These are phyloP conservation scores for Potentilla sterilis DNA, from an alignment of 306 rosid species.

Conservation along the genomic window DNA sequence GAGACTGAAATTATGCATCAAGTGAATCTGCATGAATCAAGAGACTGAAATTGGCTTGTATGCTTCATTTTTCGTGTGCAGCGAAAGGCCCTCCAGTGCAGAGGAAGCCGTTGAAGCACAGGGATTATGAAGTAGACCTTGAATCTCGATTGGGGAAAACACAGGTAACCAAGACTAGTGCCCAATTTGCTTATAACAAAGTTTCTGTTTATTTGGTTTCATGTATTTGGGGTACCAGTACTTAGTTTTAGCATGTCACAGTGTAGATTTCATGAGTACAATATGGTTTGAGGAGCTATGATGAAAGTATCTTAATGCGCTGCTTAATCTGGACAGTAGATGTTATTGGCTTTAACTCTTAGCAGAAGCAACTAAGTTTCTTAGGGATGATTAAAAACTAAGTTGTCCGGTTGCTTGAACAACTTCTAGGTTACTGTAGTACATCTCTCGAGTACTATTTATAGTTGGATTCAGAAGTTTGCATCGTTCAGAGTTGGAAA, in stretches of 20 bases:
- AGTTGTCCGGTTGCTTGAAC: not conserved
- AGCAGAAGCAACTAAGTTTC: too few species aligned
- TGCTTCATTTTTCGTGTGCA: conserved; percentile 21
- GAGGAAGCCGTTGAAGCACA: conserved; percentile 91
- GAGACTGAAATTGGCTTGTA: not conserved
- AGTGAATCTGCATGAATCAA: too few species aligned
- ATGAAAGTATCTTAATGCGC: too few species aligned
- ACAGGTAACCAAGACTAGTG: conserved; percentile 41
- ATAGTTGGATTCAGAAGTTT: not conserved
- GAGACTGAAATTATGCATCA: too few species aligned
- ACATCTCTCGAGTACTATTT: not conserved
- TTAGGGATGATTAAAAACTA: not conserved
- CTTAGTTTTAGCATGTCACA: too few species aligned
- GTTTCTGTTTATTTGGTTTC: too few species aligned
- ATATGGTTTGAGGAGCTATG: too few species aligned
- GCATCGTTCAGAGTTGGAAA: not conserved
- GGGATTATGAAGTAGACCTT: conserved; percentile 97
- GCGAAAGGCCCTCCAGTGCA: conserved; percentile 83
- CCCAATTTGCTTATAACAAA: not conserved
- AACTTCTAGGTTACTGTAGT: not conserved
- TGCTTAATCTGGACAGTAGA: too few species aligned
- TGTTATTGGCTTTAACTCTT: too few species aligned
- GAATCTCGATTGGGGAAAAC: conserved; percentile 95
- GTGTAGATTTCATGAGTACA: too few species aligned
- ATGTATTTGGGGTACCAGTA: too few species aligned